Percentiles rank a stretch among this genome's conserved stretches.
Evolutionary conservation across 176 grass and related monocot species (phyloP).

Genomic region (Calamus simplicifolius): DNA sequence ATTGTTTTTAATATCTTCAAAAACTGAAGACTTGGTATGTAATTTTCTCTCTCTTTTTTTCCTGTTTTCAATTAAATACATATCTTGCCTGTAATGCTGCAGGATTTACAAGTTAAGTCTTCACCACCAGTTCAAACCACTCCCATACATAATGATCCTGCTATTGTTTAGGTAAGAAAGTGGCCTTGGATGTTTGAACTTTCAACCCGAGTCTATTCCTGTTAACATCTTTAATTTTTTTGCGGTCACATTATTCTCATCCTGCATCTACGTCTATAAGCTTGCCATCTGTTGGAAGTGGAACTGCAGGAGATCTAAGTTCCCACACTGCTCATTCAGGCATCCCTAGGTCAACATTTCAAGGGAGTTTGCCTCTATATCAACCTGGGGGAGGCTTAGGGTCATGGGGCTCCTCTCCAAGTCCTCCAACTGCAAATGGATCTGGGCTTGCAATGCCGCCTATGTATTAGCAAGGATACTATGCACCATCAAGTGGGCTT

Average conservation of each 20-base stretch:
- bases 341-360: slow-evolving; percentile 57
- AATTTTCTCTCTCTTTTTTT: slow-evolving; percentile 4
- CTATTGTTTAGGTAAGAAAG: slow-evolving; percentile 61
- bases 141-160: slow-evolving; percentile 68
- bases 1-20: background rate
- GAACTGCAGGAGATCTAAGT: slow-evolving; percentile 35
- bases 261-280: slow-evolving; percentile 42
- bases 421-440: slow-evolving; percentile 34
- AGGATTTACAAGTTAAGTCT: slow-evolving; percentile 94
- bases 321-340: slow-evolving; percentile 46
- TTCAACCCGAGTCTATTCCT: too few species aligned
- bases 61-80: slow-evolving; percentile 9
- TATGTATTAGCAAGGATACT: slow-evolving; percentile 76
- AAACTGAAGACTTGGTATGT: background rate
- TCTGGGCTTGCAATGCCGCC: slow-evolving; percentile 39
- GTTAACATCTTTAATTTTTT: slow-evolving; percentile 2
- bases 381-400: slow-evolving; percentile 48
- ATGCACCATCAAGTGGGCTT: slow-evolving; percentile 44
- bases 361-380: slow-evolving; percentile 53
- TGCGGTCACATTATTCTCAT: slow-evolving; percentile 62
- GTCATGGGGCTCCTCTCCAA: slow-evolving; percentile 43
- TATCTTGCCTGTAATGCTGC: slow-evolving; percentile 11
- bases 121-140: slow-evolving; percentile 56
- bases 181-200: slow-evolving; percentile 4
- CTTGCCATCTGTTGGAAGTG: slow-evolving; percentile 49